phyloP scores from a whole-genome alignment of 495 filamentous ascomycete species.

The Aspergillus steynii region DNA sequence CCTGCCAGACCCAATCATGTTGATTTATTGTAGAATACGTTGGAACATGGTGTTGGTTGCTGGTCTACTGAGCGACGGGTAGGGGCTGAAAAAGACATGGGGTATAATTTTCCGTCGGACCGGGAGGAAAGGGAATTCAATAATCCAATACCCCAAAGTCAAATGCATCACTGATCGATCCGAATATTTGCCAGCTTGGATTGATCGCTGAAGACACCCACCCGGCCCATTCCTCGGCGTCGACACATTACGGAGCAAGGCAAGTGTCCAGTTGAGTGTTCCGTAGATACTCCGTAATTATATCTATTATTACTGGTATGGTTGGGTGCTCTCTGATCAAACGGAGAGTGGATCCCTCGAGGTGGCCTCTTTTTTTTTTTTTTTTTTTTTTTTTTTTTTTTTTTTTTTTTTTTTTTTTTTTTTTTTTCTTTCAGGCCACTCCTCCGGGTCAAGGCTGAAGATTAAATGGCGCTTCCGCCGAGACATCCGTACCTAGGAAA shows the following conservation, averaged over 20 bases:
- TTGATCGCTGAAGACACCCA: neutral
- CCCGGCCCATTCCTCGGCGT: neutral
- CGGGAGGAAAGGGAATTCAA: neutral
- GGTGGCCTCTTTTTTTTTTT: slow-evolving; percentile 1
- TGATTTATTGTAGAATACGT: neutral
- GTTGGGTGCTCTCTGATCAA: neutral
- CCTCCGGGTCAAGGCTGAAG: slow-evolving; percentile 6
- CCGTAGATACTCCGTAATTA: neutral
- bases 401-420: neutral
- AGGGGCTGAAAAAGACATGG: neutral
- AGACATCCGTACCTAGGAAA: slow-evolving; percentile 10
- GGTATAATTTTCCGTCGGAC: neutral
- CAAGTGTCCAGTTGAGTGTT: neutral
- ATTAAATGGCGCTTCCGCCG: slow-evolving; percentile 8
- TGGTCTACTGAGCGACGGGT: too few species aligned
- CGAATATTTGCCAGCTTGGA: neutral
- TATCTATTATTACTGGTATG: neutral
- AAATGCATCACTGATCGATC: neutral
- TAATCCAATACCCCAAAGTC: neutral
- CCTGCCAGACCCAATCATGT: neutral
- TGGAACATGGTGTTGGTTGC: neutral
- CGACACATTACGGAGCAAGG: neutral
- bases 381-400: slow-evolving; percentile 7
- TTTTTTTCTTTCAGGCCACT: slow-evolving; percentile 1
- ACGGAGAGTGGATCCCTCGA: neutral